Evolutionary conservation across 805 yeast genomes (phyloP).

Genomic region (Pichia paraexigua): DNA sequence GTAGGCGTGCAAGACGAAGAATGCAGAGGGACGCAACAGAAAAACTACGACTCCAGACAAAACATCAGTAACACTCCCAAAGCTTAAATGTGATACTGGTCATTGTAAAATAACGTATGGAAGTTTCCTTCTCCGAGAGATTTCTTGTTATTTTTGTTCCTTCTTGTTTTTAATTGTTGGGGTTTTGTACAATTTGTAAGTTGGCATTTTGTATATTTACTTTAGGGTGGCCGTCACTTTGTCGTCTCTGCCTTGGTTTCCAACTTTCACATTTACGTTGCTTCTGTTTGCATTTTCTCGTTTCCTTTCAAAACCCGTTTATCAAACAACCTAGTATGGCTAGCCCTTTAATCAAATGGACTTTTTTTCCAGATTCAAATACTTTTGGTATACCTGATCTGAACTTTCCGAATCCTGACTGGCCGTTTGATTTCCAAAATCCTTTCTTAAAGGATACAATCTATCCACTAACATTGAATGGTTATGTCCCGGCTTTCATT

Average conservation of each 20-base stretch:
- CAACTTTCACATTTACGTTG: too few species aligned
- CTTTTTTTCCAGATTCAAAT: slow-evolving; percentile 18
- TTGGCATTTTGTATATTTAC: too few species aligned
- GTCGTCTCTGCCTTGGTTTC: too few species aligned
- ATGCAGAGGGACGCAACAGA: too few species aligned
- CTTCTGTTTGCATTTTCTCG: neutral
- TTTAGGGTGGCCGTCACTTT: too few species aligned
- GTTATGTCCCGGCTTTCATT: slow-evolving; percentile 46
- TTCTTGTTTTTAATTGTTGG: neutral
- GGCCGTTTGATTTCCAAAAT: slow-evolving; percentile 19
- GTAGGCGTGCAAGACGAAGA: too few species aligned
- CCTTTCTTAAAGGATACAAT: slow-evolving; percentile 24
- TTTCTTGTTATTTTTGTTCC: neutral
- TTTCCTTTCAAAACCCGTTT: neutral
- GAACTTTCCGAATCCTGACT: slow-evolving; percentile 18
- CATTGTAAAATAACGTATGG: too few species aligned
- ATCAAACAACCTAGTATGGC: neutral
- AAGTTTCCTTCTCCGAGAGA: neutral
- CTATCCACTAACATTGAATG: slow-evolving; percentile 38
- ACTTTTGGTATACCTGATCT: slow-evolving; percentile 23
- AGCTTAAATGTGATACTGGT: too few species aligned
- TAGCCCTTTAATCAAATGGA: slow-evolving; percentile 23
- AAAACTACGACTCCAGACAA: too few species aligned
- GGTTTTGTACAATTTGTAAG: too few species aligned
- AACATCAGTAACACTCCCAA: too few species aligned